phyloP scores from a whole-genome alignment of 768 basidiomycete genomes.

The Podaxis rugospora region DNA sequence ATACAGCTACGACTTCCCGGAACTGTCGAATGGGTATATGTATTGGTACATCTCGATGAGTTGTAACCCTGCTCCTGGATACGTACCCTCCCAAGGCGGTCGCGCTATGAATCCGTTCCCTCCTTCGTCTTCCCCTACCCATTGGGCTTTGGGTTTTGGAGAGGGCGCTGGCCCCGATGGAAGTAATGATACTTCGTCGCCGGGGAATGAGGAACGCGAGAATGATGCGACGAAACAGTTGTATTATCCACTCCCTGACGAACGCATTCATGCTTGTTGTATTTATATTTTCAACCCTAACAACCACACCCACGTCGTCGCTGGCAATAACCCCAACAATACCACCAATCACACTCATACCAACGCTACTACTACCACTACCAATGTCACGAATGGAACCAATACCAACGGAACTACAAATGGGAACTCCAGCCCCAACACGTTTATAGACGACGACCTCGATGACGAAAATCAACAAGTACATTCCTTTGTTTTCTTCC shows the following conservation, averaged over 20 bases:
- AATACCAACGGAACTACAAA: not conserved
- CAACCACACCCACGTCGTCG: constrained; percentile 11
- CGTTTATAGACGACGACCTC: not conserved
- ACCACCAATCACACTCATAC: not conserved
- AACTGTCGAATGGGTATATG: constrained; percentile 37
- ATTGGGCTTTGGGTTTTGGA: not conserved
- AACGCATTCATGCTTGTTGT: constrained; percentile 47
- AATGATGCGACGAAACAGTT: constrained; percentile 24
- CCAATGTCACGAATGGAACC: not conserved
- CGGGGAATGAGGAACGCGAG: constrained; percentile 35
- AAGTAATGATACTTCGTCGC: constrained; percentile 35
- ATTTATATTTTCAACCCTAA: constrained; percentile 41
- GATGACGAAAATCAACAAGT: constrained; percentile 32
- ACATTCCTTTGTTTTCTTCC: constrained; percentile 46
- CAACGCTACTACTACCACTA: not conserved
- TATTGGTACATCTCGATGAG: constrained; percentile 55
- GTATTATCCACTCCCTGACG: constrained; percentile 42
- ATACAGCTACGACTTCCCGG: constrained; percentile 38
- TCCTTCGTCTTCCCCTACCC: not conserved
- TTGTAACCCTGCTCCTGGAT: constrained; percentile 44
- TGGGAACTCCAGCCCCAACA: not conserved
- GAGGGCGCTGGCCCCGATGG: constrained; percentile 21
- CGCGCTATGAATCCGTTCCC: constrained; percentile 19
- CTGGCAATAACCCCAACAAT: not conserved
- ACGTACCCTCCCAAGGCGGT: constrained; percentile 23